Base-by-base conservation (phyloP, 495 filamentous ascomycete species). In the Podospora pseudoanserina region DNA sequence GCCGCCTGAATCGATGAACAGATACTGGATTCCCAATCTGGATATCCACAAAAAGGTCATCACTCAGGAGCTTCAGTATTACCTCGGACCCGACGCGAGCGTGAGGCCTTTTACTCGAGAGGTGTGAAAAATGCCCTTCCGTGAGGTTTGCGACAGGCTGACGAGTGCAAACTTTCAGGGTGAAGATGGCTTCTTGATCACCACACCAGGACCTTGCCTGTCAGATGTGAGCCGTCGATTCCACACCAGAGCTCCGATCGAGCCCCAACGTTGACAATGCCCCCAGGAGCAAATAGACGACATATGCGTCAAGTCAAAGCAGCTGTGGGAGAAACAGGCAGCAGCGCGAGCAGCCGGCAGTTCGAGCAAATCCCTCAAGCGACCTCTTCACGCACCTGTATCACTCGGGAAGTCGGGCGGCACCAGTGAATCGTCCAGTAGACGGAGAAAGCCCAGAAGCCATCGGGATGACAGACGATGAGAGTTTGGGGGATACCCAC, bases 21-120 rank as follows among this genome's bases (percentile, higher is more conserved):
- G 74, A 72, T 86, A 85, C 76, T 86, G 84, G 84, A 85, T 86
- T 59, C 84, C 84, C 32, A 81, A 84, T 67, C 72, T 81, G 64
- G 83, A 85, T 56, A 86, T 86, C 79, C 82, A 84, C 72, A 86
- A 85, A 64, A 85, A 83, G 66, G 82, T 86, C 66, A 86, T 86
- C 69, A 84, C 81, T 20, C 79, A 84, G 67, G 83, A 86, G 72
- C 80, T 86, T 62, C 84, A 85, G 68, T 86, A 82, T 67, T 84
- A 85, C 71, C 79, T 86, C 56, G 84, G 84, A 9, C 84, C 84
- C 0, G 80, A 84, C 67, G 79, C 84, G 53, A 85, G 82, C 61
- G 83, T 85, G 44, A 78, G 85, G 53, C 78, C 83, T 27, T 86
- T 81, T 71, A 86, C 82, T n/a, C 76, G 76, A 72, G 80, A 84